A percentile compares a stretch with the other conserved stretches of the same genome.
These are phyloP conservation scores for Cornus suecica DNA, from an alignment of 148 eudicot species.

Conservation along the genomic window DNA sequence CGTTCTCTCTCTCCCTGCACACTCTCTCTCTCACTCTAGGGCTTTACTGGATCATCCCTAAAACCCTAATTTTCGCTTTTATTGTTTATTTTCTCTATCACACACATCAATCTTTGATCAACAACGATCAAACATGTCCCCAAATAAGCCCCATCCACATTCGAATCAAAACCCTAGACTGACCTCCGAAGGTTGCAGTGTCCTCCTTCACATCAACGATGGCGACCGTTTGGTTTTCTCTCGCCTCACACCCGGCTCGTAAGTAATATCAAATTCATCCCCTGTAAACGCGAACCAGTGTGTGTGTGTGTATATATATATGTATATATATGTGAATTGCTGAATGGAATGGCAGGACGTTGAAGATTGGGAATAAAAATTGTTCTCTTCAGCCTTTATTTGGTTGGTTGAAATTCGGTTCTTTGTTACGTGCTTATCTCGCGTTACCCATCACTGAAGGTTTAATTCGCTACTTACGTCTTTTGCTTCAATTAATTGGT, in stretches of 20 bases:
- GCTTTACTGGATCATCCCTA: too few species aligned
- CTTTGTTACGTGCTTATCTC: constrained; percentile 67
- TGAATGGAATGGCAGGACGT: constrained; percentile 42
- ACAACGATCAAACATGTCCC: constrained; percentile 20
- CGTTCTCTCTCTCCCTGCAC: too few species aligned
- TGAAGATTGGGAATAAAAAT: constrained; percentile 75
- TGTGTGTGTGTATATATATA: too few species aligned
- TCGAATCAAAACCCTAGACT: constrained; percentile 42
- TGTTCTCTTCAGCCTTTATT: constrained; percentile 69
- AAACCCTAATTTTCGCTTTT: constrained; percentile 1
- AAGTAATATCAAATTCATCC: constrained; percentile 9
- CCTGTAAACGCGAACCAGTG: background rate
- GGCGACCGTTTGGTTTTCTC: constrained; percentile 88
- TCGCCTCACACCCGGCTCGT: constrained; percentile 82
- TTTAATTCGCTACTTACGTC: constrained; percentile 12
- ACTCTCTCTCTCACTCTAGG: too few species aligned
- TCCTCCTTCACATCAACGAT: constrained; percentile 84
- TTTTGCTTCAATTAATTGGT: too few species aligned
- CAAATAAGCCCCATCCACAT: constrained; percentile 18
- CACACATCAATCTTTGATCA: background rate
- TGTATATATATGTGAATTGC: background rate
- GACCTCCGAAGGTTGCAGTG: constrained; percentile 93
- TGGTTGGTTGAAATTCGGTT: constrained; percentile 86
- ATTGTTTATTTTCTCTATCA: background rate
- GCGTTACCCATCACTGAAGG: constrained; percentile 44